A percentile compares a stretch with the other conserved stretches of the same genome.
Conservation (phyloP, 208 protist genomes). For the Leishmania tarentolae region DNA sequence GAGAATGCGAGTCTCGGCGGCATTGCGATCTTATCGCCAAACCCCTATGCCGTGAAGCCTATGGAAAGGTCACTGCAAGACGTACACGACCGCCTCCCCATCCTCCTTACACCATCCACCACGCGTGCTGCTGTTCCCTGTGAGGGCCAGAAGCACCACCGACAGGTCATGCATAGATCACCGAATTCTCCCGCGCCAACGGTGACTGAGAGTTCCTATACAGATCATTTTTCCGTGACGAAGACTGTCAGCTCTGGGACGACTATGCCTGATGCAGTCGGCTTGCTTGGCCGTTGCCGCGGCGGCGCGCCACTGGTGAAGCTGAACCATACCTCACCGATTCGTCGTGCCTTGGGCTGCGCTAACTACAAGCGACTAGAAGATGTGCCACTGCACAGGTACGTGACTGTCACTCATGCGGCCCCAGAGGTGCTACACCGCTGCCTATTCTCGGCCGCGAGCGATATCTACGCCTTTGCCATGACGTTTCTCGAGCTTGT, state of each 20-base stretch:
- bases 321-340: slow-evolving; percentile 29
- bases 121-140: slow-evolving; percentile 2
- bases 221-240: neutral
- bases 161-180: neutral
- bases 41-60: slow-evolving; percentile 24
- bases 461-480: slow-evolving; percentile 83
- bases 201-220: neutral
- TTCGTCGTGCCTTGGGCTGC: slow-evolving; percentile 13
- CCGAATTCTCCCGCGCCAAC: neutral
- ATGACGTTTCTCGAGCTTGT: slow-evolving; percentile 87
- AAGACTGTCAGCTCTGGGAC: slow-evolving; percentile 19
- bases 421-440: slow-evolving; percentile 63
- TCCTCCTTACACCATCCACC: slow-evolving; percentile 16
- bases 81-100: slow-evolving; percentile 19
- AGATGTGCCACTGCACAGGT: slow-evolving; percentile 44
- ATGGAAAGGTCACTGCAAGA: slow-evolving; percentile 5
- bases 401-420: slow-evolving; percentile 60
- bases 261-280: slow-evolving; percentile 11
- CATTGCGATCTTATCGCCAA: slow-evolving; percentile 25
- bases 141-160: slow-evolving; percentile 10
- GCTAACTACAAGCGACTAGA: slow-evolving; percentile 25
- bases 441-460: slow-evolving; percentile 52
- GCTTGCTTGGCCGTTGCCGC: slow-evolving; percentile 20
- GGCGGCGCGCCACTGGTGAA: slow-evolving; percentile 29
- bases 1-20: slow-evolving; percentile 23